phyloP scores from a whole-genome alignment of 345 rosid species.

The Erysimum cheiranthoides region DNA sequence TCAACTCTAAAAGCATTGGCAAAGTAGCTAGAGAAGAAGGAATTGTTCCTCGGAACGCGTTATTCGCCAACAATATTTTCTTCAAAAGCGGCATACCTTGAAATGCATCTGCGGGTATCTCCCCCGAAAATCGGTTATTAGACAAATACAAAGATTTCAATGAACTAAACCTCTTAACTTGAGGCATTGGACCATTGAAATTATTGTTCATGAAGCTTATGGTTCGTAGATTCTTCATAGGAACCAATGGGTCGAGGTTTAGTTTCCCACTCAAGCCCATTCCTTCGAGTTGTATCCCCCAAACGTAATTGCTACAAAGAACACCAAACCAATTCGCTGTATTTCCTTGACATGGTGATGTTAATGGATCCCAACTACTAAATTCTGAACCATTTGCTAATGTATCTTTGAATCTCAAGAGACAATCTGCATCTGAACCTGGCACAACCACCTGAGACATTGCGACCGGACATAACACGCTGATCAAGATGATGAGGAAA shows the following conservation, averaged over 20 bases:
- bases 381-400: slow-evolving; percentile 41
- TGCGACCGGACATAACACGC: slow-evolving; percentile 31
- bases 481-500: not conserved
- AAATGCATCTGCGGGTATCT: slow-evolving; percentile 57
- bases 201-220: slow-evolving; percentile 76
- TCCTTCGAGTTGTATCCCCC: slow-evolving; percentile 71
- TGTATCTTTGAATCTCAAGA: slow-evolving; percentile 52
- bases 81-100: slow-evolving; percentile 60
- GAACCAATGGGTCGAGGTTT: slow-evolving; percentile 49
- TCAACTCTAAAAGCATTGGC: slow-evolving; percentile 61
- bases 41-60: slow-evolving; percentile 59
- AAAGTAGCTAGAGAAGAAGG: slow-evolving; percentile 60
- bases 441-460: slow-evolving; percentile 38
- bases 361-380: slow-evolving; percentile 51
- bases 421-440: slow-evolving; percentile 48
- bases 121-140: slow-evolving; percentile 64
- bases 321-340: slow-evolving; percentile 65
- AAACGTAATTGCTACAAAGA: slow-evolving; percentile 57
- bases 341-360: slow-evolving; percentile 53
- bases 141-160: slow-evolving; percentile 66
- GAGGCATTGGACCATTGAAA: slow-evolving; percentile 61
- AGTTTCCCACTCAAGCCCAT: slow-evolving; percentile 54
- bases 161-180: slow-evolving; percentile 49
- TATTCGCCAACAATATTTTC: slow-evolving; percentile 67
- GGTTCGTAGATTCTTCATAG: slow-evolving; percentile 53